Conservation (phyloP, 306 rosid genomes). For the Acmispon strigosus region DNA sequence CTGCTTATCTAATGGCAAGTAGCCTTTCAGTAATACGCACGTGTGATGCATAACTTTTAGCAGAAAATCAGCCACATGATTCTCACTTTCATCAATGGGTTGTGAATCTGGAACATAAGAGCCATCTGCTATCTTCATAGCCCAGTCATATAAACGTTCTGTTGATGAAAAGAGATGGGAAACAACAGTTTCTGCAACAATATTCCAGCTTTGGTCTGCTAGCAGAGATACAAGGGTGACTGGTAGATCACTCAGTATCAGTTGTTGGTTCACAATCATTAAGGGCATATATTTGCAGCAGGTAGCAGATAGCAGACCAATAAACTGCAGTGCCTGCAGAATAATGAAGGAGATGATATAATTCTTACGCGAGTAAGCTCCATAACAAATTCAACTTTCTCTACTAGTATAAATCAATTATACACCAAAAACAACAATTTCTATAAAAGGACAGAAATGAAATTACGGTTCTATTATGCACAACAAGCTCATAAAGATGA, state of each 20-base stretch:
- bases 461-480: neutral
- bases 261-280: constrained; percentile 53
- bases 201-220: constrained; percentile 47
- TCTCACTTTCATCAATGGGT: constrained; percentile 71
- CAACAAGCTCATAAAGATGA: neutral
- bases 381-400: neutral
- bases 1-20: constrained; percentile 80
- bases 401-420: neutral
- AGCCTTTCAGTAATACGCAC: constrained; percentile 50
- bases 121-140: constrained; percentile 17
- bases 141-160: constrained; percentile 59
- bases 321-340: constrained; percentile 60
- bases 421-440: neutral
- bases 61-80: constrained; percentile 39
- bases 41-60: constrained; percentile 49
- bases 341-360: constrained; percentile 3
- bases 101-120: constrained; percentile 33
- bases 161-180: constrained; percentile 54
- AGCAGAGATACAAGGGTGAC: constrained; percentile 70
- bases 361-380: neutral
- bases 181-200: constrained; percentile 44
- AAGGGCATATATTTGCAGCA: constrained; percentile 87
- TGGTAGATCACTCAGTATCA: constrained; percentile 69
- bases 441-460: neutral
- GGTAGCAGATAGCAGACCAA: constrained; percentile 70